phyloP scores from a whole-genome alignment of 805 yeast species.

The Suhomyces sp. region DNA sequence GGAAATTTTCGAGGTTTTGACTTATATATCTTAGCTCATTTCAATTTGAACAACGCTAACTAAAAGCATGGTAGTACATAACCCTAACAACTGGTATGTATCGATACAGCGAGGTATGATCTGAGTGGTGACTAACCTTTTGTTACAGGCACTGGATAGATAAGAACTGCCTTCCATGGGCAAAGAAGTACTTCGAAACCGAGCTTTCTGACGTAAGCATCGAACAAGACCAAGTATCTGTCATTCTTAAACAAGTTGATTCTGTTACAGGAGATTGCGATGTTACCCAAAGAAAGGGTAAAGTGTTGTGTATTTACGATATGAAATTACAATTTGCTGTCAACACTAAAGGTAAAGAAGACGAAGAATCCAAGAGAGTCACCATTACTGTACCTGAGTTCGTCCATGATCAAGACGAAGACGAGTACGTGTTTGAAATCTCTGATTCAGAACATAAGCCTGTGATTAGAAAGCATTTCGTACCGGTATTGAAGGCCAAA shows the following conservation, averaged over 20 bases:
- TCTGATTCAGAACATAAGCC: conserved; percentile 35
- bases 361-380: conserved; percentile 25
- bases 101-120: neutral
- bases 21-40: neutral
- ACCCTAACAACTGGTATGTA: conserved; percentile 66
- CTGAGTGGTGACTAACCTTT: conserved; percentile 8
- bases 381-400: conserved; percentile 59
- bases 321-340: conserved; percentile 48
- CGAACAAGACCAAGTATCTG: conserved; percentile 22
- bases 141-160: conserved; percentile 64
- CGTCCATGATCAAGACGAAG: conserved; percentile 73
- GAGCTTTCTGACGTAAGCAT: conserved; percentile 30
- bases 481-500: conserved; percentile 49
- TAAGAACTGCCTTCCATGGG: conserved; percentile 65
- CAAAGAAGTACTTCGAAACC: conserved; percentile 47
- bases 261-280: conserved; percentile 69
- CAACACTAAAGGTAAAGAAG: conserved; percentile 36
- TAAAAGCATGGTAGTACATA: conserved; percentile 56
- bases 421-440: conserved; percentile 54
- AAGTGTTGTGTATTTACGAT: conserved; percentile 73
- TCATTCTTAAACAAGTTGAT: conserved; percentile 37
- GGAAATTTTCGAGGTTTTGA: neutral
- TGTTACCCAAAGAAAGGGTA: conserved; percentile 81
- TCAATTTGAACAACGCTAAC: neutral
- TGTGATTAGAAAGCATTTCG: conserved; percentile 45